phyloP scores from a whole-genome alignment of 1,139 yeast genomes.

The Yamadazyma aaseri region DNA sequence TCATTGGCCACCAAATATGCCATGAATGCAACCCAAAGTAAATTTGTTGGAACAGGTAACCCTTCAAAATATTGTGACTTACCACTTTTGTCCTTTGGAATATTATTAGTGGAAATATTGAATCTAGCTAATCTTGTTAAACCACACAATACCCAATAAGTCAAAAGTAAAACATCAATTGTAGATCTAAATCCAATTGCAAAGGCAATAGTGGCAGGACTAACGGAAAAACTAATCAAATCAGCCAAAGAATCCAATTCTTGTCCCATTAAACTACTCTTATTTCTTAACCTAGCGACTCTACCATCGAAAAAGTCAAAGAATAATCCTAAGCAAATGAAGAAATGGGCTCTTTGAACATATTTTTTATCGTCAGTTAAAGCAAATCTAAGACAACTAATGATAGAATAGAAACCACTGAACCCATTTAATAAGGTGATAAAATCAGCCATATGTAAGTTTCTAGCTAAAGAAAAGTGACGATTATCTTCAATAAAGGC shows the following conservation, averaged over 20 bases:
- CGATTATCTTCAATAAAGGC: conserved; percentile 78
- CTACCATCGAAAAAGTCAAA: conserved; percentile 97
- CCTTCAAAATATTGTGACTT: conserved; percentile 90
- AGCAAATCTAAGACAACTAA: conserved; percentile 80
- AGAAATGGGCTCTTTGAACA: conserved; percentile 85
- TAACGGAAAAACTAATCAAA: conserved; percentile 86
- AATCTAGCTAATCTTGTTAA: conserved; percentile 91
- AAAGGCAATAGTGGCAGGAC: conserved; percentile 91
- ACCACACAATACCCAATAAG: conserved; percentile 91
- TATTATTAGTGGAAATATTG: conserved; percentile 87
- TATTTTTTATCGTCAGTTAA: conserved; percentile 66
- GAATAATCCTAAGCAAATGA: conserved; percentile 83
- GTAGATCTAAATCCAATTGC: conserved; percentile 87
- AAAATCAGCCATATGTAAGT: conserved; percentile 92
- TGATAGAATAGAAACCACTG: conserved; percentile 84
- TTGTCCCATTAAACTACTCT: conserved; percentile 93
- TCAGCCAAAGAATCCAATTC: conserved; percentile 96
- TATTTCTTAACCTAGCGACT: conserved; percentile 91
- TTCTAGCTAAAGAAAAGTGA: conserved; percentile 73
- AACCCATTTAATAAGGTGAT: conserved; percentile 90
- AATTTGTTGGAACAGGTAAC: conserved; percentile 88
- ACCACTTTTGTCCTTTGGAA: conserved; percentile 85
- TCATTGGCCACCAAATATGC: conserved; percentile 59
- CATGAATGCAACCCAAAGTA: conserved; percentile 71
- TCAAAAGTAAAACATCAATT: conserved; percentile 69